Conservation (phyloP, 257 asterid genomes). For the Cruciata laevipes region DNA sequence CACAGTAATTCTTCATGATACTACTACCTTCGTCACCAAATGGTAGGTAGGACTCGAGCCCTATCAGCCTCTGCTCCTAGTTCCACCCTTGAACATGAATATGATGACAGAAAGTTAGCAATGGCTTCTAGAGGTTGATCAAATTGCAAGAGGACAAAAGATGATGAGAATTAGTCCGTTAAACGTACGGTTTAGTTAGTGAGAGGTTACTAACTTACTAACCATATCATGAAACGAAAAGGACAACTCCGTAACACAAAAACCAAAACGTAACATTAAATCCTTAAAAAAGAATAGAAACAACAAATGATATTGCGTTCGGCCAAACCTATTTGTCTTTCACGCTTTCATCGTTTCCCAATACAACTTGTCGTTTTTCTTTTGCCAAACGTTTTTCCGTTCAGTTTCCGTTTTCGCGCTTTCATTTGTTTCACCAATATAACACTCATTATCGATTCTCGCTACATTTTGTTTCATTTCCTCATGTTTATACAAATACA, state of each 20-base stretch:
- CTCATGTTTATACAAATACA: too few relatives aligned
- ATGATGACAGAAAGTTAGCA: too few relatives aligned
- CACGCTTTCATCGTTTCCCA: conserved; percentile 1
- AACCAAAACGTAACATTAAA: neutral
- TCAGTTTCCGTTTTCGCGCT: too few relatives aligned
- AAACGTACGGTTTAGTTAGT: neutral
- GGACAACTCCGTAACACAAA: neutral
- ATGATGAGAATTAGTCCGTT: neutral
- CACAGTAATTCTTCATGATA: too few relatives aligned
- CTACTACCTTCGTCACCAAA: too few relatives aligned
- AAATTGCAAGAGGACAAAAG: neutral
- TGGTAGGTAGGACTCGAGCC: too few relatives aligned
- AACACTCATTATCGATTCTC: too few relatives aligned
- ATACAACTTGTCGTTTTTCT: neutral
- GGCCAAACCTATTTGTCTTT: neutral
- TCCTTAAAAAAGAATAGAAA: neutral
- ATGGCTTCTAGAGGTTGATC: neutral
- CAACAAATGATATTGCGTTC: neutral
- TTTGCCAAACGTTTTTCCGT: neutral
- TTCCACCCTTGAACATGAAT: too few relatives aligned
- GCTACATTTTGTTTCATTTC: too few relatives aligned
- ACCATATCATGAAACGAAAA: neutral
- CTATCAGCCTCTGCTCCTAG: too few relatives aligned
- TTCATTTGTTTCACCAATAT: too few relatives aligned
- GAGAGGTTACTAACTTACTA: neutral